These are phyloP conservation scores for Skeletonema marinoi DNA, from an alignment of 108 stramenopile genomes.

Conservation along the genomic window DNA sequence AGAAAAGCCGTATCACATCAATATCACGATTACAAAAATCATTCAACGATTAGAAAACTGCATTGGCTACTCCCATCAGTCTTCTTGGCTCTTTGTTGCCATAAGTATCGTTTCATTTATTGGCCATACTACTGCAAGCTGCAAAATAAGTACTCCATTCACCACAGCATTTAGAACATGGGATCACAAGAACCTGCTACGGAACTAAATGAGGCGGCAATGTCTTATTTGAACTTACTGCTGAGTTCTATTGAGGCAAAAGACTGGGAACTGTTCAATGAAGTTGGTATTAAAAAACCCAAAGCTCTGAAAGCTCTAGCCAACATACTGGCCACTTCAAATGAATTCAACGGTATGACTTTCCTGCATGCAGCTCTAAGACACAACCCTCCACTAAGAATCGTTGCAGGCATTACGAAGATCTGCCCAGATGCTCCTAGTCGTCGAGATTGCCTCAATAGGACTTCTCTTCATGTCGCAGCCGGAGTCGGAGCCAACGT, in stretches of 20 bases:
- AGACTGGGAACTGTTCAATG: conserved; percentile 12
- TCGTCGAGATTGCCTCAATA: conserved; percentile 30
- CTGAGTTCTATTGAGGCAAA: conserved; percentile 7
- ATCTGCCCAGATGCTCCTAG: conserved; percentile 6
- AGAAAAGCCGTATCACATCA: too few species aligned
- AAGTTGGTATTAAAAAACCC: conserved; percentile 9
- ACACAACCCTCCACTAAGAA: conserved; percentile 21
- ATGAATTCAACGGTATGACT: conserved; percentile 43
- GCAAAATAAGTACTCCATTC: too few species aligned
- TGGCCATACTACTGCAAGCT: too few species aligned
- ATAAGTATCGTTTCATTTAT: too few species aligned
- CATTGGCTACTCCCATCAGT: too few species aligned
- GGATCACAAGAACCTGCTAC: background rate
- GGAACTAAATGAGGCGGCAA: background rate
- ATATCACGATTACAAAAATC: background rate
- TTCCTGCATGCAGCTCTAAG: conserved; percentile 35
- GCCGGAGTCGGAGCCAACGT: conserved; percentile 24
- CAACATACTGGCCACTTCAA: conserved; percentile 15
- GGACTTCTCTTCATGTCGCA: conserved; percentile 44
- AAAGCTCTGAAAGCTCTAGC: conserved; percentile 17
- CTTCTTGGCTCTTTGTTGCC: too few species aligned
- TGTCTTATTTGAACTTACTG: conserved; percentile 9
- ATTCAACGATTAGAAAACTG: background rate
- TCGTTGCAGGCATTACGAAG: background rate
- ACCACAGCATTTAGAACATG: background rate